Evolutionary conservation across 352 stramenopile species (phyloP).

Genomic region (Phytophthora foliorum): DNA sequence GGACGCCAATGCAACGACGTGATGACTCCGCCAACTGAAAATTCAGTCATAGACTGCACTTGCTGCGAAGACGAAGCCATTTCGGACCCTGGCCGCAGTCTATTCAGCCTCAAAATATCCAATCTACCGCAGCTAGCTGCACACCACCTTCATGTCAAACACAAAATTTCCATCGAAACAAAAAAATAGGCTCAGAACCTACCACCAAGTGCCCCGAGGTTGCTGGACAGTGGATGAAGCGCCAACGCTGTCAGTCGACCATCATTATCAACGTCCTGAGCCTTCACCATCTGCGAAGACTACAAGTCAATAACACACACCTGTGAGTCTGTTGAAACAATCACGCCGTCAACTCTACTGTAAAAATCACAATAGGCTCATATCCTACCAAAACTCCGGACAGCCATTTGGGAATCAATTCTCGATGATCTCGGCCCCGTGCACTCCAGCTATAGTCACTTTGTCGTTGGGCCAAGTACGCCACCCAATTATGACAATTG

Average conservation of each 20-base stretch:
- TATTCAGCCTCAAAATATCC: conserved; percentile 29
- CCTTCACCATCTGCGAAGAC: conserved; percentile 39
- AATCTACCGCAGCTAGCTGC: conserved; percentile 38
- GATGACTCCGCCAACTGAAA: conserved; percentile 24
- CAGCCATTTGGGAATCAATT: conserved; percentile 42
- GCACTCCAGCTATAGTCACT: conserved; percentile 46
- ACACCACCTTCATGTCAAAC: neutral
- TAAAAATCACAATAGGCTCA: conserved; percentile 1
- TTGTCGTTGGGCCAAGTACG: conserved; percentile 46
- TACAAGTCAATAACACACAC: conserved; percentile 11
- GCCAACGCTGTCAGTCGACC: conserved; percentile 45
- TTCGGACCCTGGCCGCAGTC: neutral
- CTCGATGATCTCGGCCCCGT: conserved; percentile 26
- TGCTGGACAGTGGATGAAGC: conserved; percentile 33
- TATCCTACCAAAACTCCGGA: conserved; percentile 34
- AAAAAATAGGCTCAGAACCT: conserved; percentile 11
- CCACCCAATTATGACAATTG: conserved; percentile 35
- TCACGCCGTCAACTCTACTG: neutral
- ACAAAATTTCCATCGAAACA: neutral
- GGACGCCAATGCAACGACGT: conserved; percentile 48
- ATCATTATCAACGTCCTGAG: conserved; percentile 22
- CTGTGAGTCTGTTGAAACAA: no score
- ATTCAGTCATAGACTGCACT: conserved; percentile 17
- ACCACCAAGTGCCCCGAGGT: conserved; percentile 54
- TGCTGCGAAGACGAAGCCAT: conserved; percentile 12